phyloP scores from a whole-genome alignment of 108 stramenopile species.

The Skeletonema grethae region DNA sequence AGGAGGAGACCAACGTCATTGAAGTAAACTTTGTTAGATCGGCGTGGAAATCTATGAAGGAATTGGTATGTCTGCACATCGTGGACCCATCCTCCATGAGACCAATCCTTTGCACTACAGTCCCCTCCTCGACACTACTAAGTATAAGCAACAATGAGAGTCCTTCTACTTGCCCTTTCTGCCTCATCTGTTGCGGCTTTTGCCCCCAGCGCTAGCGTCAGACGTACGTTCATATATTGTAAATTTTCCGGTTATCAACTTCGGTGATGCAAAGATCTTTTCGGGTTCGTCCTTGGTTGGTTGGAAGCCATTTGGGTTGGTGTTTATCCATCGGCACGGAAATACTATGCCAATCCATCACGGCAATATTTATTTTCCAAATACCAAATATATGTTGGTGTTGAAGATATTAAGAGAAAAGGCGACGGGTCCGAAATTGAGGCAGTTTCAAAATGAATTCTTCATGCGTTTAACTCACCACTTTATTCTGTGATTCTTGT shows the following conservation, averaged over 20 bases:
- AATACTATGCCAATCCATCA: background rate
- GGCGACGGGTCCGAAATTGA: background rate
- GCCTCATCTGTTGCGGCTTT: conserved; percentile 80
- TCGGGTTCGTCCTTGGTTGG: background rate
- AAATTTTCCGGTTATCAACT: background rate
- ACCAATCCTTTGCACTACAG: background rate
- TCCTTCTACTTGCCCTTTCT: conserved; percentile 67
- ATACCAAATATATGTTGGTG: background rate
- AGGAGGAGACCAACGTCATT: background rate
- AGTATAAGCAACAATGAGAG: conserved; percentile 51
- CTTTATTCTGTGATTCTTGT: background rate
- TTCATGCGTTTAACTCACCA: background rate
- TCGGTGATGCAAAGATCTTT: conserved; percentile 1
- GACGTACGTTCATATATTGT: conserved; percentile 63
- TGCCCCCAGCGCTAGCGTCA: conserved; percentile 69
- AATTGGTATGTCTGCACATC: background rate
- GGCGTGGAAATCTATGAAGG: background rate
- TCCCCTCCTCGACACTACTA: background rate
- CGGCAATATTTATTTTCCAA: background rate
- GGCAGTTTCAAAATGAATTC: background rate
- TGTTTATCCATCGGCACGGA: background rate
- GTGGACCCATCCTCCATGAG: conserved; percentile 6
- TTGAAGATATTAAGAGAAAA: background rate
- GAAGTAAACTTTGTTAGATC: background rate
- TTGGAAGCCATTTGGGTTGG: conserved; percentile 2